Conservation (phyloP, 2,329 filamentous ascomycete genomes). For the Phaeosphaeriaceae sp. region DNA sequence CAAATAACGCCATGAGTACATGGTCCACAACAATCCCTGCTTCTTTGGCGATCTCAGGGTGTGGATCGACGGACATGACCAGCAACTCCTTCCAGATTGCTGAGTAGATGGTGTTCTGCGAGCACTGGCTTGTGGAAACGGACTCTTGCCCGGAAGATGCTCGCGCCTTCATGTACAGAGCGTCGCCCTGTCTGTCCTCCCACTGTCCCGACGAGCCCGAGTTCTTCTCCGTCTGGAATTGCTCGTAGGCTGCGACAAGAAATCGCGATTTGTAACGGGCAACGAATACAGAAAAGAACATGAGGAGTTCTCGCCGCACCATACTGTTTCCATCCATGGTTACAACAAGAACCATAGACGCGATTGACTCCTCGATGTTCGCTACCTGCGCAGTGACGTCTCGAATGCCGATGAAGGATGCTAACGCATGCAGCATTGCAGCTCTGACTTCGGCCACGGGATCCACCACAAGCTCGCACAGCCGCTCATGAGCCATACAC, state of each 20-base stretch:
- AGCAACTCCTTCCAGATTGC: constrained; percentile 94
- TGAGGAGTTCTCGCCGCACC: constrained; percentile 89
- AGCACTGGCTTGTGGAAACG: constrained; percentile 46
- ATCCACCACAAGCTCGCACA: constrained; percentile 83
- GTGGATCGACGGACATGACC: constrained; percentile 90
- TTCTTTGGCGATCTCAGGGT: constrained; percentile 88
- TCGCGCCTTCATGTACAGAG: constrained; percentile 39
- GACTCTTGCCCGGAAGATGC: constrained; percentile 8
- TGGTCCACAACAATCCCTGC: constrained; percentile 87
- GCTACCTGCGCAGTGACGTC: constrained; percentile 91
- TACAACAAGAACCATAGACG: constrained; percentile 88
- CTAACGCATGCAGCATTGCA: constrained; percentile 91
- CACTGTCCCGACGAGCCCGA: constrained; percentile 16
- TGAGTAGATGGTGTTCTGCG: constrained; percentile 89
- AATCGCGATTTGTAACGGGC: constrained; percentile 92
- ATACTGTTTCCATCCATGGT: constrained; percentile 92
- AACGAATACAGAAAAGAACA: constrained; percentile 93
- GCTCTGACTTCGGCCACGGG: constrained; percentile 90
- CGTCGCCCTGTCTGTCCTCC: constrained; percentile 37
- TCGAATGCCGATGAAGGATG: constrained; percentile 90
- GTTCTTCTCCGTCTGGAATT: constrained; percentile 78
- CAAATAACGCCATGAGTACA: constrained; percentile 77
- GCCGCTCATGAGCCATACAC: constrained; percentile 80
- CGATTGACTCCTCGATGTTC: constrained; percentile 88
- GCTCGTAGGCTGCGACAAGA: constrained; percentile 88